These are phyloP conservation scores for Spathaspora hagerdaliae DNA, from an alignment of 805 yeast species.

Conservation along the genomic window DNA sequence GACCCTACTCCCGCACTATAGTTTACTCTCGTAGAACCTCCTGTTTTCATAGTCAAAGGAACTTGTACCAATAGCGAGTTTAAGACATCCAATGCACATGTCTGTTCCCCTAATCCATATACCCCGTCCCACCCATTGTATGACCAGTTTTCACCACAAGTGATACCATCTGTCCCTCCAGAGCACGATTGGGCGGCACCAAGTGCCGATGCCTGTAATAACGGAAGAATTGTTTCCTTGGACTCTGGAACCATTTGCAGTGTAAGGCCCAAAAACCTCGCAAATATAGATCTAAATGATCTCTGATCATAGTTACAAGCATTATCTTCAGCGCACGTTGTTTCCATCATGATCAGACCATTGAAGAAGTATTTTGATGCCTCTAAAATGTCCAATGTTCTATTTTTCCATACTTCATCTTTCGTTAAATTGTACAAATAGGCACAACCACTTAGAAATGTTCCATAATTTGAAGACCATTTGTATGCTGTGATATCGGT, in stretches of 20 bases:
- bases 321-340: slow-evolving; percentile 49
- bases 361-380: slow-evolving; percentile 44
- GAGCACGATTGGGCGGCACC: slow-evolving; percentile 79
- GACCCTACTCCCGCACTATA: slow-evolving; percentile 28
- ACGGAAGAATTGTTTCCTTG: slow-evolving; percentile 36
- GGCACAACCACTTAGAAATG: slow-evolving; percentile 64
- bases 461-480: slow-evolving; percentile 73
- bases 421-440: slow-evolving; percentile 62
- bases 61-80: slow-evolving; percentile 29
- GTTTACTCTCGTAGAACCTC: slow-evolving; percentile 32
- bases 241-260: slow-evolving; percentile 51
- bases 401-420: slow-evolving; percentile 38
- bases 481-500: slow-evolving; percentile 42
- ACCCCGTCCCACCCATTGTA: slow-evolving; percentile 55
- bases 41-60: slow-evolving; percentile 32
- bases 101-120: slow-evolving; percentile 84
- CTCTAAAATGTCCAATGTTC: slow-evolving; percentile 31
- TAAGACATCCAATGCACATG: slow-evolving; percentile 67
- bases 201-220: slow-evolving; percentile 47
- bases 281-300: slow-evolving; percentile 65
- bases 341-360: slow-evolving; percentile 57
- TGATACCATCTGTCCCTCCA: slow-evolving; percentile 82
- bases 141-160: slow-evolving; percentile 80
- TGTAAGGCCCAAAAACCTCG: slow-evolving; percentile 60
- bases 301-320: slow-evolving; percentile 74